Evolutionary conservation across 176 grass and related monocot genomes (phyloP), one percentile per base, ranked within the genome.

Genomic region (Alloteropsis semialata): DNA sequence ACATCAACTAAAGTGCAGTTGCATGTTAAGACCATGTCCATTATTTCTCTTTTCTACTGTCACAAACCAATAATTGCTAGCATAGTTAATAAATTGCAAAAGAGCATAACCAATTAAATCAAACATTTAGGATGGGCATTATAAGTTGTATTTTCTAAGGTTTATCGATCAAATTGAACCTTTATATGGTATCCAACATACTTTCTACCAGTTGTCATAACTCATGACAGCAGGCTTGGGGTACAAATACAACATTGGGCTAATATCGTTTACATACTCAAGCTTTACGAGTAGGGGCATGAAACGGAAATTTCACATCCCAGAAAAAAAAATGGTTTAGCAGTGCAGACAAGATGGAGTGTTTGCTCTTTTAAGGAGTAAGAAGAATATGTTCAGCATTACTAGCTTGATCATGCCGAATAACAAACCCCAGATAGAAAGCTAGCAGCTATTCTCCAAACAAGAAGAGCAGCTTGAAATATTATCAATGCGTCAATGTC

Each of bases 111-210:
- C 25, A 14, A 79, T 50, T 72, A 74, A 69, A 79, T 56, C 29
- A 51, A 80, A 39, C 61, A 80, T 74, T 75, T 75, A 34, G 60
- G 18, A 61, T 81, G 18, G 30, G 17, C 13, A 77, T 45, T 36
- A 79, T 48, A 73, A 57, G 19, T 73, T 72, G 38, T 38, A 56
- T 42, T 66, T 82, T 82, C 48, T 55, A 72, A n/a, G 3, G 10
- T 57, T 29, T 56, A 74, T 30, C 41, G 65, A 74, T 48, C 68
- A 88, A 66, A 37, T 19, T 65, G 54, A 80, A 68, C 14, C 71
- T 55, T 41, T 80, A 49, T 56, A 49, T 50, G 32, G 14, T 19
- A 67, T 53, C 33, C 46, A 41, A 59, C 22, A 88, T 78, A 19
- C 49, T 76, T 75, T 84, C 57, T 66, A 75, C 33, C 32, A 28